Evolutionary conservation across 2,329 filamentous ascomycete species (phyloP), one percentile per base, ranked within the genome.

Genomic region (Phaeophleospora eucalypticola): DNA sequence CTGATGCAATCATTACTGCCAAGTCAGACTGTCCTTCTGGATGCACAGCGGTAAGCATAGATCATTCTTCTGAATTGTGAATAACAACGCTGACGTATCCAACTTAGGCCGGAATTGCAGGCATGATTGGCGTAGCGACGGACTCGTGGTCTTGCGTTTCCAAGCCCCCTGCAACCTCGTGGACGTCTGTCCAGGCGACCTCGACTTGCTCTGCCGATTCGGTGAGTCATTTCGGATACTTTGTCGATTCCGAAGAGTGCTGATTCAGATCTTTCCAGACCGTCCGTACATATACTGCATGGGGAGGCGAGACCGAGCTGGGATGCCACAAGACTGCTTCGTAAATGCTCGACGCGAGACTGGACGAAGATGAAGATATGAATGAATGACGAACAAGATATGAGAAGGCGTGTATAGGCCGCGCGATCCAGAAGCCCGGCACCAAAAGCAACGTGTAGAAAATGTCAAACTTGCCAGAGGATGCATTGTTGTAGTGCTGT

Each of bases 61-160:
- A 29, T 29, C n/a, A n/a, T n/a, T n/a, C n/a, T n/a, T n/a, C n/a
- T n/a, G n/a, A n/a, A n/a, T n/a, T n/a, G n/a, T n/a, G n/a, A 10
- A 29, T 12, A 29, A 29, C 6, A 12, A 7, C 24, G 7, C 24
- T 29, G 24, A 29, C 12, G 24, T 29, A 7, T 29, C 12, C 24
- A 7, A 6, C 6, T 7, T 29, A 29, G 24, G 41, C 45, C 2
- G 43, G 44, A 9, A 37, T 45, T 4, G 45, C 48, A 4, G 44
- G 45, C 12, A 29, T 50, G 20, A n/a, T 53, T 3, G 51, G 51
- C 7, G 29, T 51, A 14, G 48, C 43, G 2, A 54, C 52, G 7
- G 43, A 37, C n/a, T 44, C 43, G 1, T 54, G 43, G 37, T 43
- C 41, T 9, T 54, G 52, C 15, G 42, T 39, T 3, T 15, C 36